Conservation (phyloP, 805 yeast genomes). For the Ogataea ganodermae region DNA sequence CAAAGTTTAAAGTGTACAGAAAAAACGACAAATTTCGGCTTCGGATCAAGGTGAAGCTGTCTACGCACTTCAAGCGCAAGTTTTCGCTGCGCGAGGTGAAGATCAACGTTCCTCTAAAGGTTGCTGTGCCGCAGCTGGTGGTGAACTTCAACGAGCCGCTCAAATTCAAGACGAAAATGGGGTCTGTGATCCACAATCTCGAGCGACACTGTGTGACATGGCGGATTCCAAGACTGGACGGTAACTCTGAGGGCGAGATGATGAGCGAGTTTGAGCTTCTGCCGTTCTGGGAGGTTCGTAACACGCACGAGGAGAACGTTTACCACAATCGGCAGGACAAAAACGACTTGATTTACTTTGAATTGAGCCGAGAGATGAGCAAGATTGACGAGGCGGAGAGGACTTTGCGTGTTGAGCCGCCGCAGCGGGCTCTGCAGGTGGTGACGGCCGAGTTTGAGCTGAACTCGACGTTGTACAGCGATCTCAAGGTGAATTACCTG, state of each 20-base stretch:
- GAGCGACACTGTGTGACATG: slow-evolving; percentile 72
- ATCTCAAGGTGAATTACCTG: slow-evolving; percentile 64
- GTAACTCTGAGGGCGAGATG: slow-evolving; percentile 43
- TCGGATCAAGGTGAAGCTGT: slow-evolving; percentile 53
- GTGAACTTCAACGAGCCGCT: slow-evolving; percentile 53
- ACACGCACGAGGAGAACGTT: slow-evolving; percentile 22
- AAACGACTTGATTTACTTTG: slow-evolving; percentile 36
- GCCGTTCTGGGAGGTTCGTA: slow-evolving; percentile 16
- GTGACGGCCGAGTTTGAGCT: slow-evolving; percentile 50
- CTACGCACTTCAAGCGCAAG: slow-evolving; percentile 64
- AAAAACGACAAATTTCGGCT: slow-evolving; percentile 47
- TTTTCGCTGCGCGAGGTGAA: slow-evolving; percentile 61
- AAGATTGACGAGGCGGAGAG: slow-evolving; percentile 37
- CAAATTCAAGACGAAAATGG: slow-evolving; percentile 69
- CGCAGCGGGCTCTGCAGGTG: slow-evolving; percentile 1
- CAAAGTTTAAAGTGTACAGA: slow-evolving; percentile 43
- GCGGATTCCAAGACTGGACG: slow-evolving; percentile 68
- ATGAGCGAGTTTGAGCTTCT: slow-evolving; percentile 37
- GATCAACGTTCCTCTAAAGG: slow-evolving; percentile 59
- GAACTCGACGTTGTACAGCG: slow-evolving; percentile 65
- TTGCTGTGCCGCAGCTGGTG: slow-evolving; percentile 23
- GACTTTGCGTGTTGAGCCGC: background rate
- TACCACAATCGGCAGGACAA: slow-evolving; percentile 34
- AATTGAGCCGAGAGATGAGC: slow-evolving; percentile 33
- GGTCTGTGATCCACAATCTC: slow-evolving; percentile 69